Evolutionary conservation across 129 eudicot genomes (phyloP), one percentile per base, ranked within the genome.

Genomic region (Centella asiatica): DNA sequence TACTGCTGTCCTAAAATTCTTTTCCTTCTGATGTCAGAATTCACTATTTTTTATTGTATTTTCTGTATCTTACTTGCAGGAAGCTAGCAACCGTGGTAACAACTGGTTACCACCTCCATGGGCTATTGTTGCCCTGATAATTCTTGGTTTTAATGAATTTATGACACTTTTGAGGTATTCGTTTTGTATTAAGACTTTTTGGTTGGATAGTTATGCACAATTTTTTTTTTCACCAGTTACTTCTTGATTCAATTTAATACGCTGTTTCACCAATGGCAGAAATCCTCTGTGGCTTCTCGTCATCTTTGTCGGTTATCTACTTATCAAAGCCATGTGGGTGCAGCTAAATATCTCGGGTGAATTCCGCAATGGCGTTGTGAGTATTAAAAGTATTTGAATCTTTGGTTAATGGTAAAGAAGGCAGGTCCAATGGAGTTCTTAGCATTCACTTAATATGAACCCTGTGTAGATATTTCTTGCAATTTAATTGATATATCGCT

Each of bases 91-190:
- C 77, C 88, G 96, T 50, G 83, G 67, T 74, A 93, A 93, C 79
- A 93, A 83, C 79, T 93, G 96, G 96, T 51, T 93, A 68, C 99
- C 99, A 70, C 99, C 99, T 74, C 99, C 99, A 75, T 93, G 99
- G 99, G 99, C 99, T 1, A 88, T 93, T 59, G 82, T 74, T 62
- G 99, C 96, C 18, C 54, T 93, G 82, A 34, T 77, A 50, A 74
- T 93, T 18, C 75, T 93, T 34, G 99, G 99, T 31, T 93, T 88
- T 74, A 93, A 93, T 40, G 99, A 93, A 77, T 93, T 93, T 63
- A 93, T 93, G 96, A 85, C 99, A 28, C 95, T 93, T 62, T 72
- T 93, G 69, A 85, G 96, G 99, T 88, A 80, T 18, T 25, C 23
- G 23, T 56, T 54, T 58, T 25, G 10, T 57, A 22, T 57, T 19